These are phyloP conservation scores for Coriolopsis trogii DNA, from an alignment of 1,284 basidiomycete species.

Conservation along the genomic window DNA sequence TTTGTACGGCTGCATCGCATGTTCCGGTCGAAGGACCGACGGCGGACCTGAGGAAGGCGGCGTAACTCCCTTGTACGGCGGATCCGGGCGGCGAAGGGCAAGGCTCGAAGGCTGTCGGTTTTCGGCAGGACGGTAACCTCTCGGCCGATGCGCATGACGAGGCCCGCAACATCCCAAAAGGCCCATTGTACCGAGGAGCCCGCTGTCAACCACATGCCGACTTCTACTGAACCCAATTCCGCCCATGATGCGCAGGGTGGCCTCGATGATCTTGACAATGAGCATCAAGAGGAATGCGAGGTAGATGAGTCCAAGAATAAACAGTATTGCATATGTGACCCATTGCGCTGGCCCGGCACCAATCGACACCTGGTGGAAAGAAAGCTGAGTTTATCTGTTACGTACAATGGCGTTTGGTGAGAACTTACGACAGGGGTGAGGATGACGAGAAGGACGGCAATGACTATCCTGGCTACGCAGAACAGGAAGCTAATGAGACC, in stretches of 20 bases:
- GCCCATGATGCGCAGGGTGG: constrained; percentile 77
- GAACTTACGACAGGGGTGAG: constrained; percentile 81
- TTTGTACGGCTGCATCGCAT: constrained; percentile 72
- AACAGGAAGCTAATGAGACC: constrained; percentile 91
- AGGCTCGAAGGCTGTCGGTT: constrained; percentile 33
- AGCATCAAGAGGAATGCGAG: constrained; percentile 82
- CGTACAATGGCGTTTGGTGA: constrained; percentile 15
- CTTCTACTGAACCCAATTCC: constrained; percentile 86
- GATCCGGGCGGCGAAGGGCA: constrained; percentile 30
- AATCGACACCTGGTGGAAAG: constrained; percentile 69
- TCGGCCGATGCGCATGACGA: constrained; percentile 43
- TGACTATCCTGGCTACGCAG: constrained; percentile 87
- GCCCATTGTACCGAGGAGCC: constrained; percentile 82
- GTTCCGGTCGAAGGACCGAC: constrained; percentile 76
- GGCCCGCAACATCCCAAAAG: constrained; percentile 75
- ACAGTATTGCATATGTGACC: constrained; percentile 91
- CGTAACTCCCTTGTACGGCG: constrained; percentile 33
- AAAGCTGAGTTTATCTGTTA: constrained; percentile 3
- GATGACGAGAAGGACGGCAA: constrained; percentile 88
- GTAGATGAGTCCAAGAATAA: constrained; percentile 87
- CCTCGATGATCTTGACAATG: constrained; percentile 84
- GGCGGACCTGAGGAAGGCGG: constrained; percentile 62
- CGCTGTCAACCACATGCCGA: constrained; percentile 78
- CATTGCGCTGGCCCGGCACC: constrained; percentile 80
- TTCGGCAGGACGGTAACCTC: constrained; percentile 27